Evolutionary conservation across 2,329 filamentous ascomycete species (phyloP), one percentile per base, ranked within the genome.

Genomic region (Exophiala mesophila): DNA sequence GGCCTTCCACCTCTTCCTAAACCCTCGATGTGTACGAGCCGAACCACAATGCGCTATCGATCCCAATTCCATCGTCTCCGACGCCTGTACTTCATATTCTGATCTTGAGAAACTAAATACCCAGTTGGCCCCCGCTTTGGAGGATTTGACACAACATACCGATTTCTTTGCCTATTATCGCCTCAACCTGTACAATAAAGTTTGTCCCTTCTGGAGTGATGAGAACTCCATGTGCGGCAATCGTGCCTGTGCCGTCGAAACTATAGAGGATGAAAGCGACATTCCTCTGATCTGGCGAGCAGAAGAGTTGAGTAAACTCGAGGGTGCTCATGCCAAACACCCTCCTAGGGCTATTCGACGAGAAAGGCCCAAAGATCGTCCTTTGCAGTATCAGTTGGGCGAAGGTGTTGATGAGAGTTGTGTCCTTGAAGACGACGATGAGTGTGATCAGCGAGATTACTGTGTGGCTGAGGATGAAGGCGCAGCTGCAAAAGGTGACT

Each of bases 111-210:
- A 74, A 29, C 73, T 98, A 40, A 98, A 97, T 67, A 66, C 73
- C 54, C 76, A 79, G 47, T 74, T 96, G 50, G 82, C 83, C 56
- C 85, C 88, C 13, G 77, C 81, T 39, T 70, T 98, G 55, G 77
- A 86, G 57, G 83, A 86, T 41, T 78, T 98, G 33, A 94, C 88
- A 0, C 79, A 79, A 56, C 80, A 85, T 39, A 94, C 90, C 63
- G 92, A 98, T 66, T 98, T 96, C 76, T 98, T 98, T 68, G 90
- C 90, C 39, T 88, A 97, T 67, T 98, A 97, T 70, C 83, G 92
- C 44, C 71, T 98, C 33, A 97, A 96, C 63, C 76, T 98, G 15
- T 98, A 88, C 67, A 85, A 94, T 65, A 95, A 92, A 65, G 80
- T 79, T 67, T 98, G 92, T 60, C 92, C 92, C 0, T 98, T 97